Evolutionary conservation across 805 yeast species (phyloP).

Genomic region (Candida boidinii): DNA sequence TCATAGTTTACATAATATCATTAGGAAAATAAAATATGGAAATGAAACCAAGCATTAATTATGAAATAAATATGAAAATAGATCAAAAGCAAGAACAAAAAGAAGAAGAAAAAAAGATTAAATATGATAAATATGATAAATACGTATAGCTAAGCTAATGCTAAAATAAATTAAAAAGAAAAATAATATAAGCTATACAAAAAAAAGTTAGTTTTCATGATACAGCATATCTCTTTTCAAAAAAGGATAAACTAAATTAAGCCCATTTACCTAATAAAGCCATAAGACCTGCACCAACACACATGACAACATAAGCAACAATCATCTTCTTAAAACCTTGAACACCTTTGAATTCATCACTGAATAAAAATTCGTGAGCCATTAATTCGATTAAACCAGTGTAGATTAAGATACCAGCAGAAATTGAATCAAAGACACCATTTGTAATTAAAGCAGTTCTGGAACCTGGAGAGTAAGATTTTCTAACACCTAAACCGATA

Average conservation of each 20-base stretch:
- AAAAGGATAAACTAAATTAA: slow-evolving; percentile 12
- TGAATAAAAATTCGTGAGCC: slow-evolving; percentile 66
- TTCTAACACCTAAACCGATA: slow-evolving; percentile 69
- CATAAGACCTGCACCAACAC: slow-evolving; percentile 69
- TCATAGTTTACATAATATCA: too few species aligned
- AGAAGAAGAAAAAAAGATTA: too few species aligned
- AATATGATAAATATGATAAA: too few species aligned
- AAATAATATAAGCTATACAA: too few species aligned
- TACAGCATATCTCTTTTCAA: too few species aligned
- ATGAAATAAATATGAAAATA: too few species aligned
- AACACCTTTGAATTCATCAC: slow-evolving; percentile 57
- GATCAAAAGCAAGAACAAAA: too few species aligned
- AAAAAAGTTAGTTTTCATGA: too few species aligned
- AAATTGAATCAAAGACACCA: slow-evolving; percentile 68
- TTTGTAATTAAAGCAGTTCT: slow-evolving; percentile 52
- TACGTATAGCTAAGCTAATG: too few species aligned
- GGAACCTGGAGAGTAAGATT: slow-evolving; percentile 50
- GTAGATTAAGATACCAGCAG: slow-evolving; percentile 71
- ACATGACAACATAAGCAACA: slow-evolving; percentile 43
- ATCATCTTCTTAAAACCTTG: slow-evolving; percentile 43
- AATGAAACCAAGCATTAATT: too few species aligned
- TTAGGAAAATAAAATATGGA: too few species aligned
- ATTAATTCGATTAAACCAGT: slow-evolving; percentile 71
- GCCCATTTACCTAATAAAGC: slow-evolving; percentile 75
- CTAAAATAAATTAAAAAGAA: too few species aligned